These are phyloP conservation scores for Musa beccarii DNA, from an alignment of 176 grass and related monocot genomes.

Conservation along the genomic window DNA sequence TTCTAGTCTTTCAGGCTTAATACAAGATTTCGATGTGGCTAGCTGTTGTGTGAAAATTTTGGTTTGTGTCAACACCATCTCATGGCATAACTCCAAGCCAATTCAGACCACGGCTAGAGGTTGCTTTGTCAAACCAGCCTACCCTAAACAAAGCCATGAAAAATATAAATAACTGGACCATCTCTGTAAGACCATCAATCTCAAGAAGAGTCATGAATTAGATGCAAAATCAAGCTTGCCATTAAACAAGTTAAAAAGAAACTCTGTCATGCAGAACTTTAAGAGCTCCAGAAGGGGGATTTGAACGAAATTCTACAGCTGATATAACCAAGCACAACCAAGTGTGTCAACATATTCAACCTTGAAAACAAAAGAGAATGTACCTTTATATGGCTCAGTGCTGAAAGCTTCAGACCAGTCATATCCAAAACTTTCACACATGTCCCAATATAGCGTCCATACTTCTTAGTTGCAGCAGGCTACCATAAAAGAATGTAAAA, in stretches of 20 bases:
- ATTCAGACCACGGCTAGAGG: neutral
- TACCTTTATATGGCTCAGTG: slow-evolving; percentile 93
- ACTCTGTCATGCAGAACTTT: neutral
- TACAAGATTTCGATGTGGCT: too few relatives aligned
- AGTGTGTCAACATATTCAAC: neutral
- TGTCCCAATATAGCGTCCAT: slow-evolving; percentile 49
- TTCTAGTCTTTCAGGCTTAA: too few relatives aligned
- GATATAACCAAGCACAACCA: neutral
- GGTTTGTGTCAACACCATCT: too few relatives aligned
- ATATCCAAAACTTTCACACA: slow-evolving; percentile 96
- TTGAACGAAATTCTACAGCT: neutral
- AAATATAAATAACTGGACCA: neutral
- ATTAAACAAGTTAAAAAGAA: neutral
- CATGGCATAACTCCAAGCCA: neutral
- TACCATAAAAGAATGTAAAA: slow-evolving; percentile 25
- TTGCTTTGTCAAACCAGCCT: neutral
- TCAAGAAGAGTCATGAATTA: neutral
- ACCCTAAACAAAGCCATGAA: neutral
- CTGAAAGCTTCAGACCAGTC: slow-evolving; percentile 87
- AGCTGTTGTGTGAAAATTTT: too few relatives aligned
- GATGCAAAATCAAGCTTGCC: neutral
- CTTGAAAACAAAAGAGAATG: neutral
- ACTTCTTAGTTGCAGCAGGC: slow-evolving; percentile 62
- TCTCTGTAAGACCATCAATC: too few relatives aligned
- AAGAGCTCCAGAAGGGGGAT: neutral